These are phyloP conservation scores for Pichia sp. DNA, from an alignment of 1,139 yeast genomes.

Conservation along the genomic window DNA sequence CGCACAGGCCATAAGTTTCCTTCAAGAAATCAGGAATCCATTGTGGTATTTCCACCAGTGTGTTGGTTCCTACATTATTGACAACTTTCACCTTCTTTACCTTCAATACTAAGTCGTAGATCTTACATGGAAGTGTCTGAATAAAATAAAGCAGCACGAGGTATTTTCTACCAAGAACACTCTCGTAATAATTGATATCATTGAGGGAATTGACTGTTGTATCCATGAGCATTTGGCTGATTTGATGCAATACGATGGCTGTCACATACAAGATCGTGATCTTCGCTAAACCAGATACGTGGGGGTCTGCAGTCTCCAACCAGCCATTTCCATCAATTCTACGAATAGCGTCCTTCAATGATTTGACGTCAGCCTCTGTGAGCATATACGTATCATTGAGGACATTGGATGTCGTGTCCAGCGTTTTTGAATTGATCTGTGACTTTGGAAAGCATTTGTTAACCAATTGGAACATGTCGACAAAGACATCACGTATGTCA, in stretches of 20 bases:
- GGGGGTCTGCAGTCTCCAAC: neutral
- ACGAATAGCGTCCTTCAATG: too few species aligned
- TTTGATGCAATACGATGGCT: neutral
- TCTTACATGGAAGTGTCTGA: conserved; percentile 29
- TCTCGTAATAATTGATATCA: conserved; percentile 28
- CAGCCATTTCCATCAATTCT: conserved; percentile 4
- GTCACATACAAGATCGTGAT: conserved; percentile 5
- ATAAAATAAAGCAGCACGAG: conserved; percentile 25
- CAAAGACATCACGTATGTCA: too few species aligned
- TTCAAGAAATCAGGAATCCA: conserved; percentile 19
- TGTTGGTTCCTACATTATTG: neutral
- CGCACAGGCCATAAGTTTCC: neutral
- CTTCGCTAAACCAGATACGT: conserved; percentile 2
- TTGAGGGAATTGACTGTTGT: conserved; percentile 23
- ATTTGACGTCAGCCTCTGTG: too few species aligned
- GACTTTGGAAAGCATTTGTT: too few species aligned
- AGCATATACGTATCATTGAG: too few species aligned
- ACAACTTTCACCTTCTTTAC: neutral
- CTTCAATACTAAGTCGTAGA: conserved; percentile 8
- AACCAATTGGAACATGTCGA: too few species aligned
- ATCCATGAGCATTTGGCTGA: conserved; percentile 4
- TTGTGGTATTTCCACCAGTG: conserved; percentile 12
- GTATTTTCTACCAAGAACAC: conserved; percentile 27
- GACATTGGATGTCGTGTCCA: neutral
- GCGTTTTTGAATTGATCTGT: neutral